phyloP scores from a whole-genome alignment of 768 basidiomycete genomes.

The Hygrophorus pudorinus region DNA sequence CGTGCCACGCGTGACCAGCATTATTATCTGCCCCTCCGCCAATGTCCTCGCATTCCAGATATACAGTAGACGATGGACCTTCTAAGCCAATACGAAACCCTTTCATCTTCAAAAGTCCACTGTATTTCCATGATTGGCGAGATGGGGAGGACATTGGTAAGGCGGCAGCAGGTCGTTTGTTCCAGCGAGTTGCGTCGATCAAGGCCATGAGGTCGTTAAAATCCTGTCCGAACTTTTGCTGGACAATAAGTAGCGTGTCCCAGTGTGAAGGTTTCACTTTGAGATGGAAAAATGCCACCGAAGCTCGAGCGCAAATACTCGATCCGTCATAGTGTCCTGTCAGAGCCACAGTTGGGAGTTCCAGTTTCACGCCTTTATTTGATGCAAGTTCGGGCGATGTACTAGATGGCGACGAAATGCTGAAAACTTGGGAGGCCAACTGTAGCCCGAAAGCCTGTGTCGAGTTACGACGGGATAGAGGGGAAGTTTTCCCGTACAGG shows the following conservation, averaged over 20 bases:
- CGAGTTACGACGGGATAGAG: conserved; percentile 19
- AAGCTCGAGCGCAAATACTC: conserved; percentile 41
- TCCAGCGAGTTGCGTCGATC: conserved; percentile 47
- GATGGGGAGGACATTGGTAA: conserved; percentile 11
- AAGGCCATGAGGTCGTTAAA: conserved; percentile 71
- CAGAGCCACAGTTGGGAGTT: conserved; percentile 55
- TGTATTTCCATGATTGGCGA: conserved; percentile 25
- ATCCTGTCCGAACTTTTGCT: conserved; percentile 85
- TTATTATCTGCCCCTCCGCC: conserved; percentile 48
- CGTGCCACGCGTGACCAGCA: conserved; percentile 47
- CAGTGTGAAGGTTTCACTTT: conserved; percentile 75
- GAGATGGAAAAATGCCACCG: conserved; percentile 61
- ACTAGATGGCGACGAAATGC: conserved; percentile 41
- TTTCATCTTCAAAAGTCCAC: conserved; percentile 53
- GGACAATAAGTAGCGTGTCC: conserved; percentile 75
- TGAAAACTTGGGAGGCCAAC: conserved; percentile 49
- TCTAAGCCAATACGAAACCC: conserved; percentile 78
- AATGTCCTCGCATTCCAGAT: conserved; percentile 68
- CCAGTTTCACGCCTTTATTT: conserved; percentile 47
- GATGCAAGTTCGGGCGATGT: conserved; percentile 22
- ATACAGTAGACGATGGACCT: conserved; percentile 60
- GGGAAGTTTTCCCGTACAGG: conserved; percentile 34
- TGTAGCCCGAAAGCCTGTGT: conserved; percentile 53
- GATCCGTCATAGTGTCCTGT: conserved; percentile 46
- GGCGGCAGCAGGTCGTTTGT: conserved; percentile 11